Conservation (phyloP, 305 asterid genomes). For the Andrographis paniculata region DNA sequence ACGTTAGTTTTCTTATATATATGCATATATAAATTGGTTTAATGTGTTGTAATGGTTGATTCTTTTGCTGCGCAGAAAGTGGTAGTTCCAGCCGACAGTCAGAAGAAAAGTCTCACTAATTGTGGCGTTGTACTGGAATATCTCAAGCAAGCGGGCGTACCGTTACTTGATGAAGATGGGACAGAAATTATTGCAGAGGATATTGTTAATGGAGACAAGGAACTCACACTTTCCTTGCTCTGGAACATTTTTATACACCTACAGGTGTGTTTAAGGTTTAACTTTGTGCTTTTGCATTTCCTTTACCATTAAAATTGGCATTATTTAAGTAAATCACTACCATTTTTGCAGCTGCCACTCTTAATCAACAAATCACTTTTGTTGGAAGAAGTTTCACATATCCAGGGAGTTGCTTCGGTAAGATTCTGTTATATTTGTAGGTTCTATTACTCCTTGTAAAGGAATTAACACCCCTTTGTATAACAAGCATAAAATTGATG, state of each 20-base stretch:
- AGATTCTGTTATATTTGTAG: conserved; percentile 16
- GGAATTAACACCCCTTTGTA: too few relatives aligned
- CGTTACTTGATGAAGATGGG: conserved; percentile 74
- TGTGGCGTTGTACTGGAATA: conserved; percentile 76
- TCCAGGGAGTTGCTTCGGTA: conserved; percentile 67
- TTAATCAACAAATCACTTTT: conserved; percentile 53
- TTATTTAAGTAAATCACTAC: not conserved
- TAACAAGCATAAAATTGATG: not conserved
- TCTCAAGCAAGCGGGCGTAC: conserved; percentile 60
- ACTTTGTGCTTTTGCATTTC: conserved; percentile 4
- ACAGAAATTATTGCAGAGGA: conserved; percentile 62
- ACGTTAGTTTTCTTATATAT: conserved; percentile 7
- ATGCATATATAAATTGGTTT: not conserved
- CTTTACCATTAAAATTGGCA: not conserved
- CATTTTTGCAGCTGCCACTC: conserved; percentile 74
- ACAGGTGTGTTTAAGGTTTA: conserved; percentile 47
- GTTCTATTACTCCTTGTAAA: not conserved
- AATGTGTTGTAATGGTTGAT: conserved; percentile 13
- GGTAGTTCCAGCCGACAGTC: conserved; percentile 78
- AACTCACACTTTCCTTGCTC: conserved; percentile 69
- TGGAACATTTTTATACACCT: conserved; percentile 94
- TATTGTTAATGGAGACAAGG: conserved; percentile 72
- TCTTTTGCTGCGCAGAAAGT: conserved; percentile 51
- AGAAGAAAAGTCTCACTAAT: conserved; percentile 61
- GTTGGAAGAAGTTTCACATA: conserved; percentile 61